Conservation (phyloP, 2,329 filamentous ascomycete species). For the Fusarium papillatum region DNA sequence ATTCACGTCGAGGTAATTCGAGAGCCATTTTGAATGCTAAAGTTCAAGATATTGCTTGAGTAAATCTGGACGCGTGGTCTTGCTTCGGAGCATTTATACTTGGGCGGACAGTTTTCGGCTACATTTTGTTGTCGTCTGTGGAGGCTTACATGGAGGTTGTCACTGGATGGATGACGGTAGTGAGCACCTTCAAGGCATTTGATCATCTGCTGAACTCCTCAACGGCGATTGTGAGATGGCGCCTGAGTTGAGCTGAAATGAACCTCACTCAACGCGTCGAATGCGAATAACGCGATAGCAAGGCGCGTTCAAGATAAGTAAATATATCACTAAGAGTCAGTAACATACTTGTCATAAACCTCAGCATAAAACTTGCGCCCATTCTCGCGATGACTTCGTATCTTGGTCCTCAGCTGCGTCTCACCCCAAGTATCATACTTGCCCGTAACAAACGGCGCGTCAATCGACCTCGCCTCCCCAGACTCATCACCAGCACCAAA, state of each 20-base stretch:
- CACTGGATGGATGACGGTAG: background rate
- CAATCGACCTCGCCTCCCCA: constrained; percentile 54
- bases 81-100: constrained; percentile 22
- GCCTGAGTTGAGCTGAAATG: background rate
- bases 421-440: constrained; percentile 69
- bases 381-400: constrained; percentile 64
- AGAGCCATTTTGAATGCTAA: constrained; percentile 12
- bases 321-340: constrained; percentile 44
- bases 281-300: background rate
- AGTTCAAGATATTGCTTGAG: background rate
- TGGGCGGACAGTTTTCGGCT: constrained; percentile 43
- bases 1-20: constrained; percentile 4
- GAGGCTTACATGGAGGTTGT: background rate
- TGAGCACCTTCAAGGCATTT: background rate
- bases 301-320: background rate
- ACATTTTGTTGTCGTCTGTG: constrained; percentile 30
- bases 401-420: constrained; percentile 66
- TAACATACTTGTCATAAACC: constrained; percentile 62
- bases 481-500: constrained; percentile 45
- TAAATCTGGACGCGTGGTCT: background rate
- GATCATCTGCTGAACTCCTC: background rate
- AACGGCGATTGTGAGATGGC: background rate
- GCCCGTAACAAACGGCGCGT: constrained; percentile 63
- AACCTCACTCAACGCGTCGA: background rate
- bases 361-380: constrained; percentile 61